These are phyloP conservation scores for Vitis vinifera DNA, from an alignment of 164 flowering plant species.

Conservation along the genomic window ASM3070453v1 NC_081812.1:254501-255000, in stretches of 20 bases:
- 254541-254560: too few species aligned
- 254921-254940: conserved; percentile 75
- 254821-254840: neutral
- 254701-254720: too few species aligned
- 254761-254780: too few species aligned
- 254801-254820: conserved; percentile 1
- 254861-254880: neutral
- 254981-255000: conserved; percentile 73
- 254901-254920: conserved; percentile 61
- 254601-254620: too few species aligned
- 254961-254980: conserved; percentile 75
- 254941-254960: conserved; percentile 91
- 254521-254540: neutral
- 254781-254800: neutral
- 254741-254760: too few species aligned
- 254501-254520: conserved; percentile 1
- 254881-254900: conserved; percentile 16
- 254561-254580: too few species aligned
- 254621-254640: too few species aligned
- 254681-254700: too few species aligned
- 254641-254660: too few species aligned
- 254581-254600: too few species aligned
- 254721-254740: too few species aligned
- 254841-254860: conserved; percentile 5
- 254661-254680: too few species aligned